Base-by-base conservation (phyloP, 2,329 filamentous ascomycete genomes). In the Aspergillus udagawae region DNA sequence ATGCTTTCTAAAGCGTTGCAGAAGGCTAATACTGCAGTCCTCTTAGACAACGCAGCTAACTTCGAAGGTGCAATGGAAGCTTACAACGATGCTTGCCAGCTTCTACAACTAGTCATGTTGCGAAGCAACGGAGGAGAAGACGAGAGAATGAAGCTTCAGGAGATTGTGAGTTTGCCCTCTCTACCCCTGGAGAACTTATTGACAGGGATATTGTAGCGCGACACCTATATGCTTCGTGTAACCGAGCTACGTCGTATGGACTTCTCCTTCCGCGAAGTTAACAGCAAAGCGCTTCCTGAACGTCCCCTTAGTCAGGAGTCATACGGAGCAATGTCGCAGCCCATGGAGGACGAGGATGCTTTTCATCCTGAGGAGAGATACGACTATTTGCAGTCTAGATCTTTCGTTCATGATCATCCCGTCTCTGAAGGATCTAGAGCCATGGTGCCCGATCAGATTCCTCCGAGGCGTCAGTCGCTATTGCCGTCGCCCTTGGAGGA, bases 1-100 rank as follows among this genome's bases (percentile, higher is more conserved):
- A 97, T 97, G 92, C 82, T 99, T 38, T 96, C 93, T n/a, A 90
- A 90, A 66, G 94, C 94, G 0, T 79, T 99, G 54, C 89, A 96
- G 71, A 96, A 97, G 76, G 94, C 94, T 51, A 97, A 99, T 70
- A 93, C 91, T 12, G 94, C 94, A 23, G 94, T 99, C 27, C 84
- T 97, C 64, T 83, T 99, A 44, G 94, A 99, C 76, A 97, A 97
- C 82, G 92, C 91, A 14, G 90, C 94, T 68, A 96, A 97, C 69
- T 93, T 94, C 61, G 90, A 93, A 71, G 92, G 91, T 44, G 94
- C 94, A 20, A 87, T 95, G 70, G 86, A 91, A 67, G 92, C 93
- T 14, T 99, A 99, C 71, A 82, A 84, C 10, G 94, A 99, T 75
- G 94, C 95, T 3, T 99, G 94, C 70, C 84, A 87, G 55, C 80